These are phyloP conservation scores for Lipomyces kockii DNA, from an alignment of 805 yeast genomes.

Conservation along the genomic window DNA sequence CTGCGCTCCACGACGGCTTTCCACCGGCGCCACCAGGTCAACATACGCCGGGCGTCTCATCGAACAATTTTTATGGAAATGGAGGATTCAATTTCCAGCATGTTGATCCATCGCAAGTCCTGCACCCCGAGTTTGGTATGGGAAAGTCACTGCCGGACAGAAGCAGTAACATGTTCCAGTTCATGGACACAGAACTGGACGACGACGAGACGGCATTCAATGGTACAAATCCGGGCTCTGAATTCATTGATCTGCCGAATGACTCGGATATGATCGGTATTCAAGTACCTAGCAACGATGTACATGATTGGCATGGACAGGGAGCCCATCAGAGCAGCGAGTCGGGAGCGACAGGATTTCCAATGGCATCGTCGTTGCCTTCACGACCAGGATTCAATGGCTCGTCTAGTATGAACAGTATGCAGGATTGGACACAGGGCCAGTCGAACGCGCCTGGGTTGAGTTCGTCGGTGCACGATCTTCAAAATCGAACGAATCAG, in stretches of 20 bases:
- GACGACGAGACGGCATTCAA: slow-evolving; percentile 21
- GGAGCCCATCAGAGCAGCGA: neutral
- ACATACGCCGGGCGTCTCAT: slow-evolving; percentile 28
- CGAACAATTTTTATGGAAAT: slow-evolving; percentile 16
- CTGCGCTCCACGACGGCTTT: slow-evolving; percentile 29
- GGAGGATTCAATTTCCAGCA: slow-evolving; percentile 25
- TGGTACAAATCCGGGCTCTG: slow-evolving; percentile 8
- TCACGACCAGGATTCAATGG: slow-evolving; percentile 14
- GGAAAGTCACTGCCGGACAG: slow-evolving; percentile 15
- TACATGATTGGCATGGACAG: slow-evolving; percentile 18
- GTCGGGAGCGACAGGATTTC: neutral
- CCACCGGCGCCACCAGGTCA: slow-evolving; percentile 33
- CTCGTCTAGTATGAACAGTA: slow-evolving; percentile 9
- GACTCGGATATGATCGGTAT: slow-evolving; percentile 19
- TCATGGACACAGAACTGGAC: slow-evolving; percentile 14
- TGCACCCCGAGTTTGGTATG: slow-evolving; percentile 19
- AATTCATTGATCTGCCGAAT: slow-evolving; percentile 26
- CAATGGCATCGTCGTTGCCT: slow-evolving; percentile 19
- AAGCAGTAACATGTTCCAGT: slow-evolving; percentile 15
- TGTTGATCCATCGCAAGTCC: slow-evolving; percentile 33
- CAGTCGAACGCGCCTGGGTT: neutral
- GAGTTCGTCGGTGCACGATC: slow-evolving; percentile 28
- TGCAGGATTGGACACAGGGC: slow-evolving; percentile 15
- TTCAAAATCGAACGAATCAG: slow-evolving; percentile 23
- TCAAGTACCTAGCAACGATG: slow-evolving; percentile 7